Evolutionary conservation across 1,139 yeast species (phyloP), one percentile per base, ranked within the genome.

Genomic region (Blastobotrys malaysiensis): DNA sequence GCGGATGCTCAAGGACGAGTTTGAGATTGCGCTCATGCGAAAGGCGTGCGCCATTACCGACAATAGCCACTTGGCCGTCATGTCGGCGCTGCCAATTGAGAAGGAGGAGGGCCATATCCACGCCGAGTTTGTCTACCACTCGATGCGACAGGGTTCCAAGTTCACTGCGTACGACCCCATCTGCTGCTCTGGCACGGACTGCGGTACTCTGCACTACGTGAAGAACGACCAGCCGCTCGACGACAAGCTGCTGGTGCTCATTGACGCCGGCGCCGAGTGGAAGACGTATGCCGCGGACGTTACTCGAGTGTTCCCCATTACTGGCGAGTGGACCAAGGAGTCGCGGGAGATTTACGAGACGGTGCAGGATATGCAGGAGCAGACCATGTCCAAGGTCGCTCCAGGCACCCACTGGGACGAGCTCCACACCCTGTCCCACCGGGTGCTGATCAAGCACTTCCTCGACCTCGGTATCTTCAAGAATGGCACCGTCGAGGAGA

Each of bases 251-350:
- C 79, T 93, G 3, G 79, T 93, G 11, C 78, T 93, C 58, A 84
- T 93, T 57, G 99, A 93, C 72, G 98, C 98, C 5, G 99, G 99
- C 52, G 96, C 97, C 6, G 98, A 91, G 73, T 91, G 97, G 97
- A 81, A 82, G 59, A 82, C 89, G 66, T 93, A 93, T 70, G 93
- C 97, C 4, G 79, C 91, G 50, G 99, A 93, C 68, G 97, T 93
- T 51, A 93, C 99, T 18, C 80, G 99, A 69, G 87, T 95, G 67
- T 93, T 90, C 80, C 99, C 99, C 20, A 82, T 90, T 57, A 79
- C 77, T 60, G 99, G 99, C 7, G 84, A 84, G 57, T 93, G 97
- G 91, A 80, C 93, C 11, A 79, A 79, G 60, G 98, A 93, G 67
- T 95, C 91, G 62, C 79, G 88, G 63, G 87, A 81, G 54, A 84